A percentile compares a stretch with the other conserved stretches of the same genome.
Conservation (phyloP, 768 basidiomycete genomes). For the Leccinellum luteum region DNA sequence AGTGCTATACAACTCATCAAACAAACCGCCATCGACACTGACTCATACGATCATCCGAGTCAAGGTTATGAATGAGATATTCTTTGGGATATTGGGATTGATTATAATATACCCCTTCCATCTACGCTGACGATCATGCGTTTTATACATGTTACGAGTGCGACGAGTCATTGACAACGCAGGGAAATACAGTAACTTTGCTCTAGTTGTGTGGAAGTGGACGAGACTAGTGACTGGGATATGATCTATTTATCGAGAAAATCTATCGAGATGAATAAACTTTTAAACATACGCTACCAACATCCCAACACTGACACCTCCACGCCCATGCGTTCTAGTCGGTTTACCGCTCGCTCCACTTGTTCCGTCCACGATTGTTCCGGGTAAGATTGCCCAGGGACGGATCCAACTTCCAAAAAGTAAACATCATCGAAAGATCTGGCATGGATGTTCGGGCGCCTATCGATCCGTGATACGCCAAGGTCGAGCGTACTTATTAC, state of each 20-base stretch:
- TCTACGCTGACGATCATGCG: background rate
- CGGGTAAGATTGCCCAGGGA: background rate
- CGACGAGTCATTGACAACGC: background rate
- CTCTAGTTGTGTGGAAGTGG: background rate
- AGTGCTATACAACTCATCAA: slow-evolving; percentile 31
- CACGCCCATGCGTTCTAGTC: slow-evolving; percentile 34
- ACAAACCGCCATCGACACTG: background rate
- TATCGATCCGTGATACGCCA: slow-evolving; percentile 53
- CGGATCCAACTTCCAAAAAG: slow-evolving; percentile 53
- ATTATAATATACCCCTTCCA: background rate
- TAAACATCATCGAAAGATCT: slow-evolving; percentile 58
- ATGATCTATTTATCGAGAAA: background rate
- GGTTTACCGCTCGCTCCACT: slow-evolving; percentile 36
- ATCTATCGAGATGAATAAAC: background rate
- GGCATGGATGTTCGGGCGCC: slow-evolving; percentile 51
- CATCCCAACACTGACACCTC: slow-evolving; percentile 43
- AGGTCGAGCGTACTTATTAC: slow-evolving; percentile 41
- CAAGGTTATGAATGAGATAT: background rate
- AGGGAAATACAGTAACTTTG: background rate
- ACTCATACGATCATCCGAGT: background rate
- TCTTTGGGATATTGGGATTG: background rate
- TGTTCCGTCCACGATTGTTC: slow-evolving; percentile 31
- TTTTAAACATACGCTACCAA: slow-evolving; percentile 43
- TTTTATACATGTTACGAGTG: background rate
- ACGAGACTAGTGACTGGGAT: background rate